These are phyloP conservation scores for Polytrichum commune DNA, from an alignment of 225 moss, liverwort and hornwort species.

Conservation along the genomic window DNA sequence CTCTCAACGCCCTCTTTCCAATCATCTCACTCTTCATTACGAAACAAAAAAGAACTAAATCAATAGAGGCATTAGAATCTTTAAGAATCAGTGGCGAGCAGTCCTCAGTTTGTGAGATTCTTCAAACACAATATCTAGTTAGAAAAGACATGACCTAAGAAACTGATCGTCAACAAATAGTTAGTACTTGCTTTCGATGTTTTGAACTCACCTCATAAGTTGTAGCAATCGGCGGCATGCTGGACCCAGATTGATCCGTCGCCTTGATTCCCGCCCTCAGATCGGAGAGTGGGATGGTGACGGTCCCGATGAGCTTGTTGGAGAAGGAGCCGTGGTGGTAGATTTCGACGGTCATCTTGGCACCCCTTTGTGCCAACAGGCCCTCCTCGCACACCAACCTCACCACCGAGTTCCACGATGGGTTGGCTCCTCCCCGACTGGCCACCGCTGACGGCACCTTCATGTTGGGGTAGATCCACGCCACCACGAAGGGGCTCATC, in stretches of 20 bases:
- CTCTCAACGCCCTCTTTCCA: too few relatives aligned
- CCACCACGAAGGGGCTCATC: constrained; percentile 47
- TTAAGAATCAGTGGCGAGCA: too few relatives aligned
- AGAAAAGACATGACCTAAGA: not conserved
- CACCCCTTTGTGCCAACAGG: constrained; percentile 24
- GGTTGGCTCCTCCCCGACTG: constrained; percentile 55
- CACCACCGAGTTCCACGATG: constrained; percentile 60
- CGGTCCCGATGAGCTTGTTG: constrained; percentile 58
- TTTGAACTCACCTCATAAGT: constrained; percentile 20
- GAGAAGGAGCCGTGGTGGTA: constrained; percentile 58
- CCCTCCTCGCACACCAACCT: constrained; percentile 51
- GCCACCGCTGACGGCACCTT: constrained; percentile 36
- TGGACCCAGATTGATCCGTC: not conserved
- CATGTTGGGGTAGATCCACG: constrained; percentile 35
- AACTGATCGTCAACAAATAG: not conserved
- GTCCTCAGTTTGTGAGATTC: too few relatives aligned
- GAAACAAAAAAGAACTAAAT: too few relatives aligned
- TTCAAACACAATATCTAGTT: too few relatives aligned
- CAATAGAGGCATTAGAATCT: too few relatives aligned
- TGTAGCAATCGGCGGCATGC: not conserved
- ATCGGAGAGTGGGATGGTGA: constrained; percentile 39
- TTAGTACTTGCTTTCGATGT: not conserved
- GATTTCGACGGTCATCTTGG: constrained; percentile 61
- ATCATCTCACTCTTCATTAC: too few relatives aligned
- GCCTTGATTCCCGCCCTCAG: constrained; percentile 14